Conservation (phyloP, 768 basidiomycete genomes). For the Boletus sp. region DNA sequence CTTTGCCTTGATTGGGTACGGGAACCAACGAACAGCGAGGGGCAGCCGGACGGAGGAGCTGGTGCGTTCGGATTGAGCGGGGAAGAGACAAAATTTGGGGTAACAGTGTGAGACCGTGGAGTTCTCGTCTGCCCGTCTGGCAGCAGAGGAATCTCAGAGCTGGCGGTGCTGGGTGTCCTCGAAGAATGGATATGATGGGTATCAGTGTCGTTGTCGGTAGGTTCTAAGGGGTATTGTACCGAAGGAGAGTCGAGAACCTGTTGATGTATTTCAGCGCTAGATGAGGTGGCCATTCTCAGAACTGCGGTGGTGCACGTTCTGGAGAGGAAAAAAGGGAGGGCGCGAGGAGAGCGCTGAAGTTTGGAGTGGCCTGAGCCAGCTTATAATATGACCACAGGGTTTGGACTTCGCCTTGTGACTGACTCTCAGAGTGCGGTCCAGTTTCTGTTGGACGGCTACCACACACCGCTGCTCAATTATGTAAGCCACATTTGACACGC, state of each 20-base stretch:
- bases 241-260: conserved; percentile 34
- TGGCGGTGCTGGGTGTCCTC: conserved; percentile 25
- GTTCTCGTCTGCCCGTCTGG: conserved; percentile 11
- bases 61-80: conserved; percentile 48
- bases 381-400: neutral
- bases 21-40: conserved; percentile 29
- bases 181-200: conserved; percentile 1
- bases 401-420: conserved; percentile 3
- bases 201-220: conserved; percentile 10
- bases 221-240: neutral
- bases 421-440: neutral
- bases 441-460: conserved; percentile 5
- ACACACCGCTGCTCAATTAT: conserved; percentile 9
- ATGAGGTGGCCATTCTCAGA: conserved; percentile 37
- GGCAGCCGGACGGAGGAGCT: conserved; percentile 10
- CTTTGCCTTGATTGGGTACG: conserved; percentile 41
- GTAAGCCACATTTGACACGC: conserved; percentile 1
- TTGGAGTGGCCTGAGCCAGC: neutral
- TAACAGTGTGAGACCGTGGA: conserved; percentile 27
- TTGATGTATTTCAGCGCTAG: conserved; percentile 51
- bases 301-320: conserved; percentile 4
- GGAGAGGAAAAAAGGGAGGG: neutral
- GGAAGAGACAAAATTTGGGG: conserved; percentile 44
- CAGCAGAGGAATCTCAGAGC: conserved; percentile 33
- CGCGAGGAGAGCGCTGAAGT: neutral